phyloP scores from a whole-genome alignment of 305 asterid species.

The Fraxinus floribunda region DNA sequence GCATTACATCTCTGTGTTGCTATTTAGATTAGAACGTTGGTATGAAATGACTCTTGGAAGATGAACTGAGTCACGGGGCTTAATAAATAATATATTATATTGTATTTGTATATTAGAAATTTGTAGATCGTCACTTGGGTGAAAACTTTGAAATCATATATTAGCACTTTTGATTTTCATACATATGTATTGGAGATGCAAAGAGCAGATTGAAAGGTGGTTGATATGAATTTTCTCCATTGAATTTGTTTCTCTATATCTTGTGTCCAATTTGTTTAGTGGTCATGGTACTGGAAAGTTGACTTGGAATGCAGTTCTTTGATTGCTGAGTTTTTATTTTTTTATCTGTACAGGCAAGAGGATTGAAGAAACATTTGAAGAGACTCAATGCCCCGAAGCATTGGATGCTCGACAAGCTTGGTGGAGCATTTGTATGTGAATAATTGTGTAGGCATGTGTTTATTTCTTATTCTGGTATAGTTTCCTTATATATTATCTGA shows the following conservation, averaged over 20 bases:
- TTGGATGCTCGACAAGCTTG: conserved; percentile 22
- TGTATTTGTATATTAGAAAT: neutral
- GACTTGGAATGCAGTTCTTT: neutral
- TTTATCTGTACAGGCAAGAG: conserved; percentile 6
- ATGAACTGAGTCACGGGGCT: neutral
- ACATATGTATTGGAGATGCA: neutral
- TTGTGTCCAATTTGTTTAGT: neutral
- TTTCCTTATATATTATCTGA: neutral
- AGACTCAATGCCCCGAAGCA: conserved; percentile 17
- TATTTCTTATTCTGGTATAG: neutral
- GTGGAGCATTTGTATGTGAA: conserved; percentile 23
- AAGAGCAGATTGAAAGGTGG: neutral
- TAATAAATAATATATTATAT: neutral
- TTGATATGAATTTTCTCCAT: neutral
- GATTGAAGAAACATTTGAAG: conserved; percentile 17
- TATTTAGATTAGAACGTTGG: neutral
- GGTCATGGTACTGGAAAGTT: neutral
- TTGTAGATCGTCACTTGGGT: neutral
- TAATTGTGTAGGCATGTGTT: neutral
- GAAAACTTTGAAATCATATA: neutral
- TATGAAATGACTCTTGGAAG: neutral
- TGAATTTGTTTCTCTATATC: neutral
- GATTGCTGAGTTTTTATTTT: neutral
- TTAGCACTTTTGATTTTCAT: neutral
- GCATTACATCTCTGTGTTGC: neutral